Evolutionary conservation across 208 protist species (phyloP).

Genomic region (Entamoeba nuttalli): DNA sequence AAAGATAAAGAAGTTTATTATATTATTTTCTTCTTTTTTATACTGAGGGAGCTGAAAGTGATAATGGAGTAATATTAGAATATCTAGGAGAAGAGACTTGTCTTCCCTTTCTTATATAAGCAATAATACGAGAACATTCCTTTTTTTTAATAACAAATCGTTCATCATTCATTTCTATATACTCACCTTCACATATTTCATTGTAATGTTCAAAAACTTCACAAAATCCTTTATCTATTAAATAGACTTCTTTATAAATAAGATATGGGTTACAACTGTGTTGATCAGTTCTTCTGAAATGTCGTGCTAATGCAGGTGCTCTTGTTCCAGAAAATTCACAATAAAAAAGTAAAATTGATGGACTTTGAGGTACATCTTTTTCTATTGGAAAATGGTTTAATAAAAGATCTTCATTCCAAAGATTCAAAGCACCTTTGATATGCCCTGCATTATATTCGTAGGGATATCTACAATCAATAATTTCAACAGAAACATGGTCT

Average conservation of each 20-base stretch:
- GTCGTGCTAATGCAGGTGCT: neutral
- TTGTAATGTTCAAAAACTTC: neutral
- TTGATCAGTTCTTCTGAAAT: neutral
- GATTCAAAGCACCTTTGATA: neutral
- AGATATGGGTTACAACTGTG: neutral
- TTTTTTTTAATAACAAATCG: no score
- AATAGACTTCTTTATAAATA: neutral
- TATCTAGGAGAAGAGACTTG: no score
- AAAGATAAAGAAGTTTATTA: no score
- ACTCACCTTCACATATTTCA: neutral
- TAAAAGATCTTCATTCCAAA: neutral
- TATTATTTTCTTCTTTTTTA: no score
- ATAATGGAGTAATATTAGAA: no score
- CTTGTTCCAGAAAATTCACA: neutral
- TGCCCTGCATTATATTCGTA: neutral
- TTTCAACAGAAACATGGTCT: neutral
- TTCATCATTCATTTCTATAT: no score
- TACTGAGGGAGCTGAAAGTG: no score
- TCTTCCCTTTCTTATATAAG: no score
- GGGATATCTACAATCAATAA: neutral
- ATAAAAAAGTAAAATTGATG: neutral
- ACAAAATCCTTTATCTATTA: neutral
- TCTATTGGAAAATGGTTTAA: neutral
- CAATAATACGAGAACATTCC: no score
- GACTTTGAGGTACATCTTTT: neutral